A percentile compares a stretch with the other conserved stretches of the same genome.
Conservation (phyloP, 768 basidiomycete species). For the Strobilomyces confusus region DNA sequence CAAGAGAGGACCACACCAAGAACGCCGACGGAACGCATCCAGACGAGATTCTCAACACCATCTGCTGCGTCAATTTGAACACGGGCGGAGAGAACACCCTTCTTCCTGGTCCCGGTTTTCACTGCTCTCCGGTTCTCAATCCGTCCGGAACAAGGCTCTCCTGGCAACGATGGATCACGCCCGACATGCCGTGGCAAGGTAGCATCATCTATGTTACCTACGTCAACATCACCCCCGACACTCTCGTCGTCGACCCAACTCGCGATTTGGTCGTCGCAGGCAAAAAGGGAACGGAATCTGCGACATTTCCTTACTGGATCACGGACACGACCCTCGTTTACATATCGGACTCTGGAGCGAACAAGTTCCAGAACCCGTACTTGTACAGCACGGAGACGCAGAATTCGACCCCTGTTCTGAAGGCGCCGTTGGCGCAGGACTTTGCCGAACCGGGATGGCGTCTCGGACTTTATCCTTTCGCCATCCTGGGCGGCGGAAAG, state of each 20-base stretch:
- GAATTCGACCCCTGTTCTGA: constrained; percentile 24
- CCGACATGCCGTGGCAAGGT: constrained; percentile 68
- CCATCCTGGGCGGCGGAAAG: constrained; percentile 19
- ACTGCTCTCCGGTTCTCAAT: constrained; percentile 52
- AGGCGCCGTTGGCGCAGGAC: constrained; percentile 18
- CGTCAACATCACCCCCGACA: constrained; percentile 16
- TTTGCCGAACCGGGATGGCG: constrained; percentile 21
- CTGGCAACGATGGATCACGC: constrained; percentile 64
- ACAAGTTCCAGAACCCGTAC: constrained; percentile 54
- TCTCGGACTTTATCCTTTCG: constrained; percentile 18
- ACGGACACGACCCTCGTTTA: constrained; percentile 53
- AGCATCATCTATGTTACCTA: constrained; percentile 48
- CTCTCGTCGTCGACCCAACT: neutral
- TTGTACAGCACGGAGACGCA: constrained; percentile 25
- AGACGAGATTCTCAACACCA: constrained; percentile 39
- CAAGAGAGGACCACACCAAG: constrained; percentile 65
- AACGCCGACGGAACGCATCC: constrained; percentile 25
- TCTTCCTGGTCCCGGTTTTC: constrained; percentile 60
- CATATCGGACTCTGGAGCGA: constrained; percentile 48
- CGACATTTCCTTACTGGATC: constrained; percentile 34
- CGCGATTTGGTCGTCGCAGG: constrained; percentile 42
- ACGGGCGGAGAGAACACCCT: constrained; percentile 39
- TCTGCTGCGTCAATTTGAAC: constrained; percentile 50
- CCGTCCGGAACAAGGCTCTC: constrained; percentile 50
- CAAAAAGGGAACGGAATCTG: constrained; percentile 34